These are phyloP conservation scores for Lathyrus sativus DNA, from an alignment of 306 rosid genomes.

Conservation along the genomic window DNA sequence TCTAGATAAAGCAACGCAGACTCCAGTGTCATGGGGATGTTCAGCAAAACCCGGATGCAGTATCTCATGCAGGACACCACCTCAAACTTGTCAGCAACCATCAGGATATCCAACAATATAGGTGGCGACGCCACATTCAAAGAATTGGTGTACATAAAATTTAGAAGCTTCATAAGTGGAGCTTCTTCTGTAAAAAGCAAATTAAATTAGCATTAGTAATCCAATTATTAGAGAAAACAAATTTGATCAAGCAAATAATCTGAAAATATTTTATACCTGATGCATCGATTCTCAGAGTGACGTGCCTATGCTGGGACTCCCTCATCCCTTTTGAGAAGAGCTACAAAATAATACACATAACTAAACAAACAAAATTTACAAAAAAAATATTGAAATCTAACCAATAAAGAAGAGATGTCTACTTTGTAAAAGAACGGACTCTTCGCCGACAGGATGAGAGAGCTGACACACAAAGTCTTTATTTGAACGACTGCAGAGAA, in stretches of 20 bases:
- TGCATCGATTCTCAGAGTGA: conserved; percentile 72
- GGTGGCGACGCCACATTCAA: conserved; percentile 62
- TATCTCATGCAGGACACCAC: conserved; percentile 64
- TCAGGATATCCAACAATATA: conserved; percentile 79
- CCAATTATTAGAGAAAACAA: conserved; percentile 3
- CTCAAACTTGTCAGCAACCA: conserved; percentile 75
- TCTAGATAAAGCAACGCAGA: conserved; percentile 93
- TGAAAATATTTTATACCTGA: conserved; percentile 51
- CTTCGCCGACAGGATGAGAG: no score
- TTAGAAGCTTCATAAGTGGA: conserved; percentile 86
- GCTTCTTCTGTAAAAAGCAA: conserved; percentile 74
- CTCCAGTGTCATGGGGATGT: conserved; percentile 83
- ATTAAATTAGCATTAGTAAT: conserved; percentile 30
- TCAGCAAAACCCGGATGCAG: conserved; percentile 72
- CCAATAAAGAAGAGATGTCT: no score
- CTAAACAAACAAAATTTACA: neutral
- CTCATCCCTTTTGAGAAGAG: conserved; percentile 96
- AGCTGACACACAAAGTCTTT: no score
- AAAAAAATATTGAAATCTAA: no score
- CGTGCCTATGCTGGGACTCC: conserved; percentile 90
- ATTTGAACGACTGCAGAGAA: no score
- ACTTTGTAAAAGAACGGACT: no score
- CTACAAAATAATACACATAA: conserved; percentile 40
- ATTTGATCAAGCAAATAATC: neutral
- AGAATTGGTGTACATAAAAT: conserved; percentile 79